Evolutionary conservation across 768 basidiomycete genomes (phyloP).

Genomic region (Pleurotus eryngii): DNA sequence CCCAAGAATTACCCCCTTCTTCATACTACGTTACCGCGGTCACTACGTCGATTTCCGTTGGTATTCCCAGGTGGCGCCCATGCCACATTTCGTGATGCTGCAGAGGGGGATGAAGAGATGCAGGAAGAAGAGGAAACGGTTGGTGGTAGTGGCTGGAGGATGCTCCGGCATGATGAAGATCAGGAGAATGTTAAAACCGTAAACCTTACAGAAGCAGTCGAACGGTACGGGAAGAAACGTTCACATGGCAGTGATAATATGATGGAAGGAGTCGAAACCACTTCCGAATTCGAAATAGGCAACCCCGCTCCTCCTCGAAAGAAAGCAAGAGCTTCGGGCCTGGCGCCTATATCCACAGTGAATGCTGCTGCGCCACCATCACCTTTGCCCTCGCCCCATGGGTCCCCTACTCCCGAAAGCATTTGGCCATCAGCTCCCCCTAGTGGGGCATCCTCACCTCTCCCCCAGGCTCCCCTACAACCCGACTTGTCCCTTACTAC

Average conservation of each 20-base stretch:
- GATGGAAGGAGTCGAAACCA: constrained; percentile 44
- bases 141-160: constrained; percentile 69
- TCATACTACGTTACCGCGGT: constrained; percentile 70
- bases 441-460: constrained; percentile 72
- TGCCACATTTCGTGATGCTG: constrained; percentile 76
- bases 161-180: constrained; percentile 66
- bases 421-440: constrained; percentile 83
- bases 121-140: constrained; percentile 67
- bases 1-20: constrained; percentile 78
- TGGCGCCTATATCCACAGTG: constrained; percentile 60
- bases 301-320: constrained; percentile 67
- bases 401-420: constrained; percentile 72
- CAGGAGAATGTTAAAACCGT: constrained; percentile 48
- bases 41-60: constrained; percentile 71
- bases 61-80: constrained; percentile 78
- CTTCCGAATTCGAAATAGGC: constrained; percentile 36
- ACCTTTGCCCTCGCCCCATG: constrained; percentile 81
- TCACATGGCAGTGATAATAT: constrained; percentile 58
- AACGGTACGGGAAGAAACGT: constrained; percentile 84
- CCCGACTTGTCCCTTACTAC: constrained; percentile 81
- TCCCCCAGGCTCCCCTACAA: constrained; percentile 69
- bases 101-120: constrained; percentile 60
- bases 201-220: constrained; percentile 75
- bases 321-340: constrained; percentile 63
- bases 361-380: constrained; percentile 79